These are phyloP conservation scores for Fusarium scirpi DNA, from an alignment of 2,329 filamentous ascomycete species.

Conservation along the genomic window DNA sequence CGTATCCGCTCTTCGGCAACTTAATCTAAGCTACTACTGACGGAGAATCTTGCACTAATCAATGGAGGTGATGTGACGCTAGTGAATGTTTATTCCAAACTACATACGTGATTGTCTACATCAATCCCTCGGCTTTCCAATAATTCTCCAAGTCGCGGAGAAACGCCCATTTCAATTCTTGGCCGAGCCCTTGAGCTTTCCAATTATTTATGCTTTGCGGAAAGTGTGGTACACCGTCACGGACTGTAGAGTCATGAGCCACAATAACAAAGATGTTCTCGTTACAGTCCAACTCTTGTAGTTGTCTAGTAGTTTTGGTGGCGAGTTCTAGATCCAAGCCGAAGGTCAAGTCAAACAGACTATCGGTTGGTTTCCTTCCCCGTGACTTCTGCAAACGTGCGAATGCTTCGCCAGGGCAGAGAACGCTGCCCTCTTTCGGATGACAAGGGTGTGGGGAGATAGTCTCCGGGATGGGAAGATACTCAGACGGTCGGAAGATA, in stretches of 20 bases:
- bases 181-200: slow-evolving; percentile 31
- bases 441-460: slow-evolving; percentile 44
- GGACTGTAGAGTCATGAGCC: slow-evolving; percentile 37
- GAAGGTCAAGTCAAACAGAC: slow-evolving; percentile 37
- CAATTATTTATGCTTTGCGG: slow-evolving; percentile 36
- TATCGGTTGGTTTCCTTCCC: slow-evolving; percentile 29
- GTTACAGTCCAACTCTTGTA: slow-evolving; percentile 40
- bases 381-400: slow-evolving; percentile 31
- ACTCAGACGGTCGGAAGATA: slow-evolving; percentile 52
- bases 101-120: not conserved
- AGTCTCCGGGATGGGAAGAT: slow-evolving; percentile 50
- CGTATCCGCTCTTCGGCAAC: not conserved
- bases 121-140: slow-evolving; percentile 32
- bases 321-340: slow-evolving; percentile 36
- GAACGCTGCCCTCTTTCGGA: not conserved
- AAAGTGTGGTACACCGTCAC: slow-evolving; percentile 42
- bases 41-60: not conserved
- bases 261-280: slow-evolving; percentile 38
- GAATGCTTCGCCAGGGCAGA: slow-evolving; percentile 39
- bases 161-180: slow-evolving; percentile 37
- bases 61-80: not conserved
- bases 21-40: not conserved
- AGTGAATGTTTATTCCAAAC: not conserved
- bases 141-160: slow-evolving; percentile 36
- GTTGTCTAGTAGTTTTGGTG: slow-evolving; percentile 17